A percentile compares a stretch with the other conserved stretches of the same genome.
Conservation (phyloP, 305 asterid genomes). For the Ilex paraguariensis region DNA sequence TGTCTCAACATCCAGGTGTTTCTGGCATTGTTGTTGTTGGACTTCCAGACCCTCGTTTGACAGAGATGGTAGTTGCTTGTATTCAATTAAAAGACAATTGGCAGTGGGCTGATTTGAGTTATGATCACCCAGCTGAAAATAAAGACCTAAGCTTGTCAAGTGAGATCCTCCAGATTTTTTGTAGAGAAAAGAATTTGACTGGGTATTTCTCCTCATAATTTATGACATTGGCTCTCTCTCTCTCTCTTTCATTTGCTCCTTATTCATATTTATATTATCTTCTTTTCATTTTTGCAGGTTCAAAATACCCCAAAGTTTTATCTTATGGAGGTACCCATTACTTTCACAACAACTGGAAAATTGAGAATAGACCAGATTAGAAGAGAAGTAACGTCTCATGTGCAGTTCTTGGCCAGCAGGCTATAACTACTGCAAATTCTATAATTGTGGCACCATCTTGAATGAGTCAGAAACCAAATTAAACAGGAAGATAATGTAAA, state of each 20-base stretch:
- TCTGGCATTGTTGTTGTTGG: slow-evolving; percentile 55
- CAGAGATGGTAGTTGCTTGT: slow-evolving; percentile 80
- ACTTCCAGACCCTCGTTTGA: slow-evolving; percentile 63
- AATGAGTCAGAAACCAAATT: background rate
- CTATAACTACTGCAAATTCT: slow-evolving; percentile 25
- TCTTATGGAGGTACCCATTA: slow-evolving; percentile 55
- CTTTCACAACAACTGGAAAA: slow-evolving; percentile 75
- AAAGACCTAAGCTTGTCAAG: slow-evolving; percentile 34
- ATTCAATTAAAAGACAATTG: slow-evolving; percentile 53
- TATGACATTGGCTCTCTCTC: background rate
- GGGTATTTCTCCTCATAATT: slow-evolving; percentile 33
- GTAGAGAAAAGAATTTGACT: slow-evolving; percentile 54
- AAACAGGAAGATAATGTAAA: background rate
- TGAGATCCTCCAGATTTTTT: slow-evolving; percentile 56
- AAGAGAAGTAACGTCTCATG: slow-evolving; percentile 41
- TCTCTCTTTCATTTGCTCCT: background rate
- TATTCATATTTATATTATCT: background rate
- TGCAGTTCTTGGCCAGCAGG: slow-evolving; percentile 45
- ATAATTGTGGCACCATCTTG: background rate
- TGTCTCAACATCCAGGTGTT: slow-evolving; percentile 72
- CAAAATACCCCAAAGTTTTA: slow-evolving; percentile 63
- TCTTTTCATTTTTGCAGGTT: slow-evolving; percentile 39
- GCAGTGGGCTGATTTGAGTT: slow-evolving; percentile 52
- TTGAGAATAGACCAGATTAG: slow-evolving; percentile 63
- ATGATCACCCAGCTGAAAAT: slow-evolving; percentile 18